These are phyloP conservation scores for Daldinia bambusicola DNA, from an alignment of 495 filamentous ascomycete genomes.

Conservation along the genomic window DNA sequence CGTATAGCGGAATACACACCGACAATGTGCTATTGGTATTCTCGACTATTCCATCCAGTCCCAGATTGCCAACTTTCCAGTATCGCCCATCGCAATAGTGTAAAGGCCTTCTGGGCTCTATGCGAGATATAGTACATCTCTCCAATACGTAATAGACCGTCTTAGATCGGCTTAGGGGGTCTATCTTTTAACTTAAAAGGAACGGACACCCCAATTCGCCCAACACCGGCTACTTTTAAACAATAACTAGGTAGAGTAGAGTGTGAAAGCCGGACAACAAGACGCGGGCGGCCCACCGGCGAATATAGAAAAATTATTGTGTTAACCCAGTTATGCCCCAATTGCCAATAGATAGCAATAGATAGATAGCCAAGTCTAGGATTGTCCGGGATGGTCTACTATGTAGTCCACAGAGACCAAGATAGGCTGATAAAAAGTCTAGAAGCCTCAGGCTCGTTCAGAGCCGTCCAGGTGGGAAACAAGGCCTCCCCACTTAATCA, in stretches of 20 bases:
- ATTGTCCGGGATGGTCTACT: not conserved
- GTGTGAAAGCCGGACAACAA: not conserved
- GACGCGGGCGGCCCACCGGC: conserved; percentile 14
- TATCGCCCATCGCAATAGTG: conserved; percentile 6
- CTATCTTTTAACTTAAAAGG: conserved; percentile 16
- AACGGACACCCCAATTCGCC: conserved; percentile 15
- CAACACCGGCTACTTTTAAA: conserved; percentile 1
- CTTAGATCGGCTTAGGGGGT: conserved; percentile 13
- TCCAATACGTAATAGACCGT: conserved; percentile 33
- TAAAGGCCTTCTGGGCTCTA: too few species aligned
- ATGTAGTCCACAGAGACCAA: too few species aligned
- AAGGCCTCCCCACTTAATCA: conserved; percentile 35
- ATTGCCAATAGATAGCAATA: too few species aligned
- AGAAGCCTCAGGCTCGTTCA: conserved; percentile 15
- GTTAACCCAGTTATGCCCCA: too few species aligned
- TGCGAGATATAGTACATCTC: conserved; percentile 12
- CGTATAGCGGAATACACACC: conserved; percentile 32
- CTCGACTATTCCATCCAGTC: conserved; percentile 13
- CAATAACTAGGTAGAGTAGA: not conserved
- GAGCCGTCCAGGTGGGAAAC: conserved; percentile 24
- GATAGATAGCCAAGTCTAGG: conserved; percentile 14
- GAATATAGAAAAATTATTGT: conserved; percentile 25
- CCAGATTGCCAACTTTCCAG: conserved; percentile 12
- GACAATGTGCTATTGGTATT: conserved; percentile 28
- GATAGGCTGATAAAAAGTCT: conserved; percentile 19